These are phyloP conservation scores for Simmondsia chinensis DNA, from an alignment of 148 eudicot genomes.

Conservation along the genomic window DNA sequence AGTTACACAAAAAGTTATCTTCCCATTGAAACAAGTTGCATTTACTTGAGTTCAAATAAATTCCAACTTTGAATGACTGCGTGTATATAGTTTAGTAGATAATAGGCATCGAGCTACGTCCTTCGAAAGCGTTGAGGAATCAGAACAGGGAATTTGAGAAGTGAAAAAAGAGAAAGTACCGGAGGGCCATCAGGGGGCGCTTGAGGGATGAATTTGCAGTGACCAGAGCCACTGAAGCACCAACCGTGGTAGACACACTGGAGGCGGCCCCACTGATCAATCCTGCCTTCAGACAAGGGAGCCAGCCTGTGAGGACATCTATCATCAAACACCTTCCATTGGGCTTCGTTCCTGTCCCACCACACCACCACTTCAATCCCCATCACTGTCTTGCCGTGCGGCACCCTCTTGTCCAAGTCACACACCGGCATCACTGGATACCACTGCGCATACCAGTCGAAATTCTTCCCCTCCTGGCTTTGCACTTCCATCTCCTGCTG, in stretches of 20 bases:
- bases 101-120: no score
- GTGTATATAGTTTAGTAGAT: no score
- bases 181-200: conserved; percentile 70
- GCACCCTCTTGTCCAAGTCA: conserved; percentile 70
- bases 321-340: conserved; percentile 79
- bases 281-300: conserved; percentile 71
- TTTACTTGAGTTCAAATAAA: no score
- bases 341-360: conserved; percentile 54
- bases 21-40: no score
- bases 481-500: background rate
- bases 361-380: conserved; percentile 66
- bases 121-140: no score
- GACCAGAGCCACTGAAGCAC: conserved; percentile 69
- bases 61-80: no score
- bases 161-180: conserved; percentile 13
- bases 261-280: conserved; percentile 75
- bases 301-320: conserved; percentile 81
- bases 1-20: no score
- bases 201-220: conserved; percentile 66
- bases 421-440: conserved; percentile 54
- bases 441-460: conserved; percentile 72
- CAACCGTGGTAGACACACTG: conserved; percentile 91
- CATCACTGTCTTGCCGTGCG: conserved; percentile 51
- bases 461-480: conserved; percentile 11
- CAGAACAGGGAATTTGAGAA: background rate